phyloP scores from a whole-genome alignment of 176 grass and related monocot species.

The Musa acuminata region DNA sequence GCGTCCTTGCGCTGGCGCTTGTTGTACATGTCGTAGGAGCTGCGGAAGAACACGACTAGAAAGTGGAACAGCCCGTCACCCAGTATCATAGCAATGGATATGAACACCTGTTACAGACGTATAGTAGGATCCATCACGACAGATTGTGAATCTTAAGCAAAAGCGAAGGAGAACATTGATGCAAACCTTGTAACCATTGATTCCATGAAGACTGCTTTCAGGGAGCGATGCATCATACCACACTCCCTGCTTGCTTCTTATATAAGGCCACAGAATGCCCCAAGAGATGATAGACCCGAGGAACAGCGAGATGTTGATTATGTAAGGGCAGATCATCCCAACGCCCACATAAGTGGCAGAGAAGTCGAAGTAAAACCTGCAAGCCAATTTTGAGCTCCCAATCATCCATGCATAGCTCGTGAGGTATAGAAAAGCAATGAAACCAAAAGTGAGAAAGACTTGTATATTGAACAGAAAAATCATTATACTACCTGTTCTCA shows the following conservation, averaged over 20 bases:
- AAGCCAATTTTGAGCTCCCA: not conserved
- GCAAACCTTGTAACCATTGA: slow-evolving; percentile 57
- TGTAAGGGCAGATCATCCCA: slow-evolving; percentile 58
- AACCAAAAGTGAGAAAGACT: not conserved
- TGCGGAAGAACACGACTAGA: slow-evolving; percentile 12
- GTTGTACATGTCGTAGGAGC: slow-evolving; percentile 31
- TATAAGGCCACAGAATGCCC: slow-evolving; percentile 44
- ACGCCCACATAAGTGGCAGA: slow-evolving; percentile 41
- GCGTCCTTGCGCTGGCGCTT: not conserved
- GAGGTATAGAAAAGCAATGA: not conserved
- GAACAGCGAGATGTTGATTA: slow-evolving; percentile 43
- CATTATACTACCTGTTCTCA: slow-evolving; percentile 18
- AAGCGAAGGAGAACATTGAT: not conserved
- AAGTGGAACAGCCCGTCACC: slow-evolving; percentile 48
- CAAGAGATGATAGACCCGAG: slow-evolving; percentile 40
- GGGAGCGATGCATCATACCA: slow-evolving; percentile 40
- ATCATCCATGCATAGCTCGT: too few species aligned
- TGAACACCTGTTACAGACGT: slow-evolving; percentile 35
- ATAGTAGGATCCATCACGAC: slow-evolving; percentile 19
- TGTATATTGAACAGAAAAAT: not conserved
- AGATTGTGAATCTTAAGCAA: slow-evolving; percentile 5
- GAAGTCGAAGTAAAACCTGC: slow-evolving; percentile 60
- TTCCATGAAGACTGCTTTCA: slow-evolving; percentile 30
- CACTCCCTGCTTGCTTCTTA: slow-evolving; percentile 42
- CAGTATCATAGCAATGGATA: slow-evolving; percentile 50